phyloP scores from a whole-genome alignment of 129 eudicot genomes.

The Chrysanthemum lavandulifolium region DNA sequence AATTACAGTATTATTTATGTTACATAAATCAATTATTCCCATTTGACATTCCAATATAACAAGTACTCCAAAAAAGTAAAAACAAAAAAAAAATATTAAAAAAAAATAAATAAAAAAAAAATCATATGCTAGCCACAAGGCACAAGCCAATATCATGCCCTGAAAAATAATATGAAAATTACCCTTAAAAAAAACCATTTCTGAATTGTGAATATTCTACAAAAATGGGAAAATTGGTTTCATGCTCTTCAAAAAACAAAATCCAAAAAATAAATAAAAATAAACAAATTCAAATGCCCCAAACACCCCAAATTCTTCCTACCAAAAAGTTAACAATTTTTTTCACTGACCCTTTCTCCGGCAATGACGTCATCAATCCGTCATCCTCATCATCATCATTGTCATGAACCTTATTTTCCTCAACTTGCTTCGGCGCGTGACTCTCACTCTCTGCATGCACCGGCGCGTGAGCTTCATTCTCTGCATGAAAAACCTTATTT shows the following conservation, averaged over 20 bases:
- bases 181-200: slow-evolving; percentile 12
- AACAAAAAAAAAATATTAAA: too few relatives aligned
- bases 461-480: slow-evolving; percentile 1
- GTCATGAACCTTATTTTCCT: slow-evolving; percentile 1
- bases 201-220: not conserved
- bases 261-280: not conserved
- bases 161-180: too few relatives aligned
- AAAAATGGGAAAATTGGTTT: slow-evolving; percentile 28
- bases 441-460: not conserved
- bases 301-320: slow-evolving; percentile 59
- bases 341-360: slow-evolving; percentile 43
- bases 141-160: not conserved
- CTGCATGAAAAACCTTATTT: slow-evolving; percentile 5
- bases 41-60: not conserved
- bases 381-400: slow-evolving; percentile 1
- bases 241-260: slow-evolving; percentile 16
- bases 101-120: not conserved
- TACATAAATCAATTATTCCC: not conserved
- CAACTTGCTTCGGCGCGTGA: slow-evolving; percentile 28
- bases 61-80: not conserved
- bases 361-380: not conserved
- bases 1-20: too few relatives aligned
- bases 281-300: slow-evolving; percentile 33
- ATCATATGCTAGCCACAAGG: slow-evolving; percentile 4
- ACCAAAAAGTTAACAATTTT: slow-evolving; percentile 48